Percentiles rank a stretch among this genome's conserved stretches.
These are phyloP conservation scores for Kockiozyma suomiensis DNA, from an alignment of 805 yeast genomes.

Conservation along the genomic window DNA sequence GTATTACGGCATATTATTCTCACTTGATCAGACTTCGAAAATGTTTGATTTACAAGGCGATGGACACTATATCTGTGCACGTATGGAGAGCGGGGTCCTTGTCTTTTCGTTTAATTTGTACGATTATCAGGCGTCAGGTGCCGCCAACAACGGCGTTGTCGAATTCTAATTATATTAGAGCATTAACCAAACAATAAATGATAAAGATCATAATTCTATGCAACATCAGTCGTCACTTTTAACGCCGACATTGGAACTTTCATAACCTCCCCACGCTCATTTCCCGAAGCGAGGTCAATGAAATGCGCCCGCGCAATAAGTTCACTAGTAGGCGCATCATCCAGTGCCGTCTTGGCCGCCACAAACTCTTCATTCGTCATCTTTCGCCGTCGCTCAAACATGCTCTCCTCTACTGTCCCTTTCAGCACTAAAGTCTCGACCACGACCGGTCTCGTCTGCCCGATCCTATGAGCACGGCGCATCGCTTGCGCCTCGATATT, in stretches of 20 bases:
- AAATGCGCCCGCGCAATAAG: conserved; percentile 21
- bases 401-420: conserved; percentile 69
- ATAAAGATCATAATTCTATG: neutral
- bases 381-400: conserved; percentile 47
- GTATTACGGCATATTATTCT: conserved; percentile 30
- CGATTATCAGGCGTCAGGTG: conserved; percentile 24
- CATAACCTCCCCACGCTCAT: conserved; percentile 3
- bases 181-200: too few species aligned
- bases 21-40: conserved; percentile 31
- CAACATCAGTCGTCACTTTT: neutral
- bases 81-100: conserved; percentile 32
- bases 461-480: conserved; percentile 76
- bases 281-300: conserved; percentile 7
- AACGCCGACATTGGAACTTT: neutral
- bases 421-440: conserved; percentile 69
- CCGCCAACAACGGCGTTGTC: conserved; percentile 13
- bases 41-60: conserved; percentile 35
- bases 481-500: conserved; percentile 75
- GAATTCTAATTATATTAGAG: neutral
- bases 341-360: conserved; percentile 28
- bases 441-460: conserved; percentile 61
- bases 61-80: conserved; percentile 33
- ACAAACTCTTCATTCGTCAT: conserved; percentile 30
- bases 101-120: conserved; percentile 32
- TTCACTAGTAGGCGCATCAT: conserved; percentile 26